Evolutionary conservation across 1,139 yeast genomes (phyloP), one percentile per base, ranked within the genome.

Genomic region (Pichia sorboxylosa): DNA sequence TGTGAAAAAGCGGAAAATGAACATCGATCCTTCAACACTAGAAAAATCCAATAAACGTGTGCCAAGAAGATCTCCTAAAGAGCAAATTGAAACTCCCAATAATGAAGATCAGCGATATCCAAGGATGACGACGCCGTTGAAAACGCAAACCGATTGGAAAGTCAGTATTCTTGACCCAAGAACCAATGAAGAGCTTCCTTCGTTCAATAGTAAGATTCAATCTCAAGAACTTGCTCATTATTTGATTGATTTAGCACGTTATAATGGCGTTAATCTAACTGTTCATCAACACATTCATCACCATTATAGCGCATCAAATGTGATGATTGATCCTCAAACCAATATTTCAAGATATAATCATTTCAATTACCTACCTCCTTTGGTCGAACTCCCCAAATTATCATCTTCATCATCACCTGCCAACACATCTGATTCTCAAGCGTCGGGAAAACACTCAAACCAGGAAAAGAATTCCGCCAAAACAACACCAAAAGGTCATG

Each of bases 211-310:
- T 2, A 45, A 54, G 6, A 74, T 78, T 3, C 55, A 59, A 24
- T 60, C 63, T 28, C 67, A 70, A 38, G 73, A 66, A 23, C 46
- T 69, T 14, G 85, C 71, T 0, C 72, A 71, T 32, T 61, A 65
- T 38, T 54, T 80, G 8, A 63, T 79, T 9, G 67, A 70, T 23
- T 66, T 75, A 35, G 93, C 94, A 1, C 71, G 71, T 36, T 58
- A 60, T 27, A 61, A 71, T 43, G 67, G 72, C 20, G 63, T 81
- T 36, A 67, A 72, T 35, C 65, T 84, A 9, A 74, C 84, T 5
- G 71, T 84, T 13, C 94, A 83, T 55, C 94, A 84, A 51, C 94
- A 84, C 54, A 76, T 82, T 32, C 84, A 80, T 48, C 82, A 78
- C 49, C 80, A 72, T 49, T 72, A 73, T 48, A 55, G 65, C 2